Conservation (phyloP, 1,284 basidiomycete genomes). For the Paramarasmius palmivorus region DNA sequence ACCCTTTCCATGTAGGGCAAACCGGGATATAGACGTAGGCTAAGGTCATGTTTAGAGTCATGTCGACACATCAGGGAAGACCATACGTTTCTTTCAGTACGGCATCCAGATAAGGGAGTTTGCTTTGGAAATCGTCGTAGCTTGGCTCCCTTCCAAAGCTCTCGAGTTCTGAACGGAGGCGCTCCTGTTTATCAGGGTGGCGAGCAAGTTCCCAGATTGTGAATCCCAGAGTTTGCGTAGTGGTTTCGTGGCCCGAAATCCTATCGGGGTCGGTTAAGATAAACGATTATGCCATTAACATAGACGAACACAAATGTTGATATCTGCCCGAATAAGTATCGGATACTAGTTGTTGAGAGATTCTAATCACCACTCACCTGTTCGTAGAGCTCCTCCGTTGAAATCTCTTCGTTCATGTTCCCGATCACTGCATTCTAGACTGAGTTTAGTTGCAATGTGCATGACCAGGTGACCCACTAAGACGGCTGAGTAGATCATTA, state of each 20-base stretch:
- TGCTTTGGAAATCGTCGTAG: slow-evolving; percentile 29
- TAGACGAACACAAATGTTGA: slow-evolving; percentile 4
- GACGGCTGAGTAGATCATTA: neutral
- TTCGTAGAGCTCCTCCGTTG: neutral
- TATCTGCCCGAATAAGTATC: neutral
- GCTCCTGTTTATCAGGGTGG: slow-evolving; percentile 34
- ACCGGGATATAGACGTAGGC: slow-evolving; percentile 33
- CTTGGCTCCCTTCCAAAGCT: slow-evolving; percentile 14
- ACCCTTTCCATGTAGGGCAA: slow-evolving; percentile 30
- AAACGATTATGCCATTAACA: neutral
- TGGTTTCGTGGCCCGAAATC: slow-evolving; percentile 5
- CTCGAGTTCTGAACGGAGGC: slow-evolving; percentile 40
- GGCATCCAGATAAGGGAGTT: slow-evolving; percentile 39
- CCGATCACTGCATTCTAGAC: neutral
- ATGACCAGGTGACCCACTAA: neutral
- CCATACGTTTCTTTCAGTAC: slow-evolving; percentile 29
- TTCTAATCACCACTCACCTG: neutral
- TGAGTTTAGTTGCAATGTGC: neutral
- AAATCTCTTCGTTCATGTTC: neutral
- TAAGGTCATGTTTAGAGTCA: slow-evolving; percentile 21
- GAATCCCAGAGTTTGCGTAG: slow-evolving; percentile 3
- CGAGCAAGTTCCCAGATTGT: slow-evolving; percentile 35
- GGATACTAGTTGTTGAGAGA: neutral
- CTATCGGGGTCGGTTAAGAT: neutral
- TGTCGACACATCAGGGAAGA: neutral